Conservation (phyloP, 2,329 filamentous ascomycete genomes). For the Venturia effusa region DNA sequence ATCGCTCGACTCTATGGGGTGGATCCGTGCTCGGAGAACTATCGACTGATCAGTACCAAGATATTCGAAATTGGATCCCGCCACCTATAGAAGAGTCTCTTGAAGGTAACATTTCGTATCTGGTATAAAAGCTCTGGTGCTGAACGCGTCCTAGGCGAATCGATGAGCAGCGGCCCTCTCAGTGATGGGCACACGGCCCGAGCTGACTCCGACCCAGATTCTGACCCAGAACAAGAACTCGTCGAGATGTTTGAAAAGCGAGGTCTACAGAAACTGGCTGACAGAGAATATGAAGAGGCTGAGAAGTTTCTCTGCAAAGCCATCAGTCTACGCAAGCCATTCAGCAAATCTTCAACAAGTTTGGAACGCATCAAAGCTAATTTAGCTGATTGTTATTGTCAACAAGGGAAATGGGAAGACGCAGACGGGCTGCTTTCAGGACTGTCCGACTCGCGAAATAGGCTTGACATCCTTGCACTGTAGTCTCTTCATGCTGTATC, state of each 20-base stretch:
- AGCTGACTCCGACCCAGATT: neutral
- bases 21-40: neutral
- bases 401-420: neutral
- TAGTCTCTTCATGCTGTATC: neutral
- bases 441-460: neutral
- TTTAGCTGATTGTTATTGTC: neutral
- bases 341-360: neutral
- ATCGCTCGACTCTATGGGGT: neutral
- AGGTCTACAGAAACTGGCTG: neutral
- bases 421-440: neutral
- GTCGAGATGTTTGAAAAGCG: neutral
- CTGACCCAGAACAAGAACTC: neutral
- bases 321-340: neutral
- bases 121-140: neutral
- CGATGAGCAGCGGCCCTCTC: neutral
- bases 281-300: neutral
- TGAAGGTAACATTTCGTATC: neutral
- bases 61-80: neutral
- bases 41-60: neutral
- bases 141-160: neutral
- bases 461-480: neutral
- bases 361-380: neutral
- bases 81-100: conserved; percentile 4
- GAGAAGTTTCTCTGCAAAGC: neutral
- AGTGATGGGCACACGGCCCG: neutral